A percentile compares a stretch with the other conserved stretches of the same genome.
phyloP scores from a whole-genome alignment of 2,329 filamentous ascomycete species.

The Neodidymelliopsis sp. region DNA sequence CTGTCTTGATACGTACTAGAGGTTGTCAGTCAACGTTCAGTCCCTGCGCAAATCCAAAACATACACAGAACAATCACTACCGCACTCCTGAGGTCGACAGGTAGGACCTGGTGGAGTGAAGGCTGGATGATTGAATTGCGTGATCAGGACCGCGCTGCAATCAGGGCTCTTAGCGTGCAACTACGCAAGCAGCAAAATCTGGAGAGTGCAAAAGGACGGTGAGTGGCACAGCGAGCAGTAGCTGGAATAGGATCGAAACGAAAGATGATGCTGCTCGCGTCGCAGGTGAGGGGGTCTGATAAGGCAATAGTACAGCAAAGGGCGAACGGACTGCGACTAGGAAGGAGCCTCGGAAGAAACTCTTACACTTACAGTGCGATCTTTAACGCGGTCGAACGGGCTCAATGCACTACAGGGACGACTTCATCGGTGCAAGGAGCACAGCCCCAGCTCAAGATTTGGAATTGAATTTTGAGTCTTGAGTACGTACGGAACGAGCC shows the following conservation, averaged over 20 bases:
- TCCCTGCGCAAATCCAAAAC: constrained; percentile 36
- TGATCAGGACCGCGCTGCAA: constrained; percentile 4
- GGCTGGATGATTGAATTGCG: constrained; percentile 3
- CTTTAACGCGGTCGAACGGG: constrained; percentile 28
- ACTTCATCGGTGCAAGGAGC: constrained; percentile 16
- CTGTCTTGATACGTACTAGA: constrained; percentile 21
- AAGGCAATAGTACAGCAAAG: constrained; percentile 20
- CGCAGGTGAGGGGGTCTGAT: constrained; percentile 23
- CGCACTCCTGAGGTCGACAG: constrained; percentile 13
- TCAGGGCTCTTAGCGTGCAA: background rate
- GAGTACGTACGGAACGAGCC: constrained; percentile 16
- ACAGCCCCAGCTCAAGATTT: constrained; percentile 15
- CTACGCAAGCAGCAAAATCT: constrained; percentile 1
- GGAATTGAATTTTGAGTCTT: constrained; percentile 12
- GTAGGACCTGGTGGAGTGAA: constrained; percentile 5
- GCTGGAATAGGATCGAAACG: constrained; percentile 37
- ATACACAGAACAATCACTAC: constrained; percentile 27
- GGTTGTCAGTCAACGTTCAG: constrained; percentile 33
- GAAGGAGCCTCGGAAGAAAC: constrained; percentile 22
- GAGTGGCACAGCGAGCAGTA: constrained; percentile 21
- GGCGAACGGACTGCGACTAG: constrained; percentile 21
- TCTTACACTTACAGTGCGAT: constrained; percentile 35
- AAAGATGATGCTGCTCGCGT: constrained; percentile 24
- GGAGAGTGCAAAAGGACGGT: background rate
- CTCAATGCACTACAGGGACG: constrained; percentile 14